Evolutionary conservation across 371 early-diverging fungal species (phyloP), one percentile per base, ranked within the genome.

Genomic region (Mucor racemosus): DNA sequence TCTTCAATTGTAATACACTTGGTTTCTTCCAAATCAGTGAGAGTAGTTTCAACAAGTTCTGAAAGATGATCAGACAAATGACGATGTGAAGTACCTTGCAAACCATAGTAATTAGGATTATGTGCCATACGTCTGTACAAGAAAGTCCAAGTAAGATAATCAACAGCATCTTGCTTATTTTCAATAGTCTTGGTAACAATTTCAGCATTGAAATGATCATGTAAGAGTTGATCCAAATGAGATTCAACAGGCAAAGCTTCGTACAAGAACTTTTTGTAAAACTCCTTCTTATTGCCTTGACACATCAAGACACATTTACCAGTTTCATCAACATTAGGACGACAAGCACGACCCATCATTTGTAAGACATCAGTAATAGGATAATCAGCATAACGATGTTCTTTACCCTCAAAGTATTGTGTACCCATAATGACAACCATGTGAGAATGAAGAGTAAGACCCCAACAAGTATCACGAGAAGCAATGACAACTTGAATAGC

Each of bases 161-260:
- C 99, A 11, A 99, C 97, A 0, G 99, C 98, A 71, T 98, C 98
- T 77, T 99, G 97, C 86, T 97, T 97, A 82, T 91, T 96, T 76
- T 92, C 93, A 59, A 99, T 95, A 0, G 97, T 95, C 76, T 90
- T 89, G 34, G 95, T 94, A 0, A 94, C 97, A 71, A 97, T 88
- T 74, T 97, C 99, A 26, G 97, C 94, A 73, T 98, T 98, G 84
- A 99, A 95, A 71, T 93, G 94, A 67, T 99, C 97, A 69, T 96
- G 96, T 66, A 97, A 69, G 60, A 86, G 83, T 62, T 89, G 91
- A 70, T 97, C 95, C 70, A 99, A 78, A 64, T 94, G 94, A 7
- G 95, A 94, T 72, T 99, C 99, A 10, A 98, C 90, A 1, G 98
- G 98, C 19, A 99, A 68, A 0, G 95, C 93, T 81, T 98, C 99